phyloP scores from a whole-genome alignment of 78 protist genomes.

The Goniomonas avonlea region DNA sequence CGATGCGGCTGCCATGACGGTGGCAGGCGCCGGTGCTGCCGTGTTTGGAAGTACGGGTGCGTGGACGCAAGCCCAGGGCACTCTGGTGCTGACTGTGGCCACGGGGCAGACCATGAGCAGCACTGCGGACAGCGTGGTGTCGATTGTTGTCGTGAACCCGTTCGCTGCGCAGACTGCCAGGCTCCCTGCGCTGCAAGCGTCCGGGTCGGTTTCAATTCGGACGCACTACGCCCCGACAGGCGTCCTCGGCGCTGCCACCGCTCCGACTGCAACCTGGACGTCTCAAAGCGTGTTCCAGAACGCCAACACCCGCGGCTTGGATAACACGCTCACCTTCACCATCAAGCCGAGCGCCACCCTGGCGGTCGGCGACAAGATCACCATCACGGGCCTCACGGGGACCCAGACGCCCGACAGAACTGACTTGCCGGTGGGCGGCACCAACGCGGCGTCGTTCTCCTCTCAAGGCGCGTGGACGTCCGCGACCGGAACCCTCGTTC shows the following conservation, averaged over 20 bases:
- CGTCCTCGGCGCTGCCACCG: background rate
- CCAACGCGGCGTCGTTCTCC: background rate
- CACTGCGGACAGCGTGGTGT: no score
- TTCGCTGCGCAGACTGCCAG: no score
- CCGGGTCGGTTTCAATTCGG: no score
- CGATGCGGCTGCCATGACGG: background rate
- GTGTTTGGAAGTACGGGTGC: background rate
- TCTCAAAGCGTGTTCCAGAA: background rate
- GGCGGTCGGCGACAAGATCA: background rate
- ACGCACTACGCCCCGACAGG: no score
- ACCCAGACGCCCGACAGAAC: background rate
- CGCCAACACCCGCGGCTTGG: background rate
- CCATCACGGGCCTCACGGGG: background rate
- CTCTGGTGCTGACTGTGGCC: background rate
- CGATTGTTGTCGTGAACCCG: no score
- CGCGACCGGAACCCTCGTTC: background rate
- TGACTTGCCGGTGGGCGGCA: background rate
- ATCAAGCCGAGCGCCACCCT: background rate
- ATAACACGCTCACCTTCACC: background rate
- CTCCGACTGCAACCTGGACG: background rate
- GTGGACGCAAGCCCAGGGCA: background rate
- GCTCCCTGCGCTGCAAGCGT: no score
- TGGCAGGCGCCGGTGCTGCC: background rate
- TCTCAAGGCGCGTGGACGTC: background rate
- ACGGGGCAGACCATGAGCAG: no score